Base-by-base conservation (phyloP, 768 basidiomycete genomes). In the Rubroboletus satanas region DNA sequence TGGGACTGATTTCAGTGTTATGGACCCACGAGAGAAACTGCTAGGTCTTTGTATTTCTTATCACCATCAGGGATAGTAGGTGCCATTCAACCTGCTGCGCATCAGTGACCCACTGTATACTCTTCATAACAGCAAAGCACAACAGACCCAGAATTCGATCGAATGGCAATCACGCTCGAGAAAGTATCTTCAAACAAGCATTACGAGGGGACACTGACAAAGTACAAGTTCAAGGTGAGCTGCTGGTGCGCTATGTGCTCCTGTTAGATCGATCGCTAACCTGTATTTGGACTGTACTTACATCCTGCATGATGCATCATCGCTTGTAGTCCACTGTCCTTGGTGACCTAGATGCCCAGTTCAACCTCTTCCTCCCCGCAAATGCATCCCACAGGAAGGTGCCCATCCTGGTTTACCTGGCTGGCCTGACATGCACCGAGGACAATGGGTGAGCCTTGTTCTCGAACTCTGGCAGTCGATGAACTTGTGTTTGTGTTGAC, bases 351-450 rank as follows among this genome's bases (percentile, higher is more conserved):
- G 68, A 79, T 54, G 80, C 95, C 7, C 77, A 83, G 44, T 92
- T 98, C 79, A 98, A 98, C 71, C 72, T 98, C 60, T 99, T 90
- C 73, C 64, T 98, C 7, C 96, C 97, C 2, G 74, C 76, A 11
- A 79, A 81, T 47, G 79, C 84, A 1, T 59, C 69, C 26, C 70
- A 38, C 81, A 85, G 63, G 78, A 82, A 58, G 73, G 84, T 82
- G 3, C 84, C 84, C 0, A 74, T 98, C 2, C 74, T 99, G 8
- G 79, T 90, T 56, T 99, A 94, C 72, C 85, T 98, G 46, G 85
- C 94, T 11, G 96, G 94, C 2, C 71, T 96, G 51, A 88, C 87
- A 5, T 96, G 93, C 72, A 94, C 83, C 9, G 94, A 97, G 70
- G 94, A 99, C 67, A 98, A 90, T 50, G 96, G 88, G 91, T 90